Evolutionary conservation across 192 early-diverging fungal genomes (phyloP).

Genomic region (Phlyctochytrium arcticum): DNA sequence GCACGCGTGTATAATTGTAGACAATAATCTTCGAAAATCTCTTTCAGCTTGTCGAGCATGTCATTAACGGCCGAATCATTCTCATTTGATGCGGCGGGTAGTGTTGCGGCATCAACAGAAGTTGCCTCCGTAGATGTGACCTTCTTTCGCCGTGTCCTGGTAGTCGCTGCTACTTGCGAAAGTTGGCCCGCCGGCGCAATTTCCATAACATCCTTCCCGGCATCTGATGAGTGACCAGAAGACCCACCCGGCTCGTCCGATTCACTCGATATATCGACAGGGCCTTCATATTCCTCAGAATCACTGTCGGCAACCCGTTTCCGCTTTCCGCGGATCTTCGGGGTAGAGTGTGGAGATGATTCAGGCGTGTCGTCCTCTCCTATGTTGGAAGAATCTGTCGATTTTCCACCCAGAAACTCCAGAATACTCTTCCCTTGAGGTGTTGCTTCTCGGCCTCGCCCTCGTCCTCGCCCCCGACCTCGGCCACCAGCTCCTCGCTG

Average conservation of each 20-base stretch:
- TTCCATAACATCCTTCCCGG: neutral
- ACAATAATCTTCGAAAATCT: neutral
- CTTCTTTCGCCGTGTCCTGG: neutral
- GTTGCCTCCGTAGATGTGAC: neutral
- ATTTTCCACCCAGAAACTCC: too few species aligned
- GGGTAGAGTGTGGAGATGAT: too few species aligned
- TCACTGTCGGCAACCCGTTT: neutral
- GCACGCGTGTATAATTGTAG: neutral
- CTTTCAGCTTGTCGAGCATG: neutral
- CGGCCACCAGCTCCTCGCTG: too few species aligned
- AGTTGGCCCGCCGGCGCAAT: neutral
- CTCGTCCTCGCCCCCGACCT: too few species aligned
- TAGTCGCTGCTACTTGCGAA: neutral
- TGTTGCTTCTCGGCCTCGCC: too few species aligned
- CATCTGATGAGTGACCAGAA: neutral
- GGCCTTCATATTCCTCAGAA: neutral
- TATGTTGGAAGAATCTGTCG: too few species aligned
- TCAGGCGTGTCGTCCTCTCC: too few species aligned
- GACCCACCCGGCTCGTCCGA: neutral
- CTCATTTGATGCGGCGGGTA: neutral
- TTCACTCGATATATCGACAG: neutral
- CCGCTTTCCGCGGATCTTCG: too few species aligned
- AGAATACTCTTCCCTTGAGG: too few species aligned
- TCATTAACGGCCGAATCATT: neutral
- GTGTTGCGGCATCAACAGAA: neutral